Evolutionary conservation across 306 rosid species (phyloP), one percentile per base, ranked within the genome.

Genomic region (Myrica gale): DNA sequence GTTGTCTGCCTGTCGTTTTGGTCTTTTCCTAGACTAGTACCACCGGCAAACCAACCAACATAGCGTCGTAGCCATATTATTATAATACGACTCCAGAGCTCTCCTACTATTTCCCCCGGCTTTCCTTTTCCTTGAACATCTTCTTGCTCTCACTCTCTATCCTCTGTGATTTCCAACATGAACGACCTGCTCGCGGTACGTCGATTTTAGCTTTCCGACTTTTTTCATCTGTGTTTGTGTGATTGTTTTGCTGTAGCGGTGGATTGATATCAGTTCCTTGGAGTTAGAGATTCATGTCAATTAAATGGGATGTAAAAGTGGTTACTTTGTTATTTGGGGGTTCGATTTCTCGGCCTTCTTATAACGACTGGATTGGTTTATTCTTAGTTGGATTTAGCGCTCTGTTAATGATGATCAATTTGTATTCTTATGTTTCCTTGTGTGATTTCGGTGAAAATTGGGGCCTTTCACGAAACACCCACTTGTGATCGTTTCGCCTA

Each of bases 161-260:
- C 55, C 58, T 32, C 47, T 58, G 55, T 72, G 46, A 56, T 78
- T 76, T 76, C 82, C 92, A 79, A 79, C 61, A 95, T 95, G 98
- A 95, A 95, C 89, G 96, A 95, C 80, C 89, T 92, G 55, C 97
- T 95, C 54, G 68, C 96, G 90, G 98, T 92, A 88, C 85, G 82
- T 81, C 63, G 19, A 58, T 70, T 44, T 61, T 76, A 75, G 72
- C 65, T 52, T 20, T 76, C 69, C 44, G 0, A 5, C 52, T 46
- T 72, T 4, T 20, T 11, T 13, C 37, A 74, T 20, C 44, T 26
- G 41, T 54, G 19, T 45, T 10, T 57, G 44, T 39, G 9, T 71
- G 52, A 51, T 16, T 46, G 47, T 72, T 39, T 26, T 67, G 26
- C 51, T 47, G 7, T 19, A 44, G 72, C 73, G 60, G 17, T 71